These are phyloP conservation scores for Dunaliella sp. DNA, from an alignment of 139 green algal species.

Conservation along the genomic window DNA sequence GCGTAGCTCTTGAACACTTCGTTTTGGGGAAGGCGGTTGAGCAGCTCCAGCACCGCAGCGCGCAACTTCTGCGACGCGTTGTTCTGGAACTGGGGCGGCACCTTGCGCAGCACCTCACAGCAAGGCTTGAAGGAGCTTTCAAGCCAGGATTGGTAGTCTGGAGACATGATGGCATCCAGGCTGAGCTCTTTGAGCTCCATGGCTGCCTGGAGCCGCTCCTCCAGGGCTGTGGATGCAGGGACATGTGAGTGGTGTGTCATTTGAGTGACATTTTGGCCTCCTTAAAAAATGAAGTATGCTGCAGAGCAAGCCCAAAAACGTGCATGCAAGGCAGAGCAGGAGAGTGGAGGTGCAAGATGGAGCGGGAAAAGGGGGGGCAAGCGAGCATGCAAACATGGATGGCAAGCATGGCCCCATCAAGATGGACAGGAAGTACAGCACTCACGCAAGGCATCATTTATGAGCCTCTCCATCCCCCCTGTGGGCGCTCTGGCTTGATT, in stretches of 20 bases:
- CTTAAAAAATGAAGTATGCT: no score
- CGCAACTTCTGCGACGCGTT: constrained; percentile 66
- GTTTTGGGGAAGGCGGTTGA: constrained; percentile 72
- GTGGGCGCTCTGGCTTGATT: no score
- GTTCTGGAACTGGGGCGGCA: constrained; percentile 40
- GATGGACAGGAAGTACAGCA: not conserved
- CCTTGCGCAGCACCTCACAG: constrained; percentile 56
- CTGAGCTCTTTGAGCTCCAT: constrained; percentile 57
- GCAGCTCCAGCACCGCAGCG: constrained; percentile 67
- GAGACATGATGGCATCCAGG: constrained; percentile 63
- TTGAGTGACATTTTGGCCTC: no score
- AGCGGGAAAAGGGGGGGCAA: not conserved
- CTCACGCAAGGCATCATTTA: not conserved
- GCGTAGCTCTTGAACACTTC: constrained; percentile 60
- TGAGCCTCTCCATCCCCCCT: no score
- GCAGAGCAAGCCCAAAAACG: no score
- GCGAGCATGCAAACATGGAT: not conserved
- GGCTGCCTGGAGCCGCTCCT: constrained; percentile 46
- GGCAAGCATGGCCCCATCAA: not conserved
- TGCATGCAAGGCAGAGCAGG: no score
- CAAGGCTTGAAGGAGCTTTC: constrained; percentile 56
- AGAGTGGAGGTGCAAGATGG: no score
- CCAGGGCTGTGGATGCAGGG: constrained; percentile 52
- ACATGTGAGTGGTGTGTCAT: no score
- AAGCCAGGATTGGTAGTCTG: constrained; percentile 65